These are phyloP conservation scores for Vanrija sp. DNA, from an alignment of 1,284 basidiomycete genomes.

Conservation along the genomic window DNA sequence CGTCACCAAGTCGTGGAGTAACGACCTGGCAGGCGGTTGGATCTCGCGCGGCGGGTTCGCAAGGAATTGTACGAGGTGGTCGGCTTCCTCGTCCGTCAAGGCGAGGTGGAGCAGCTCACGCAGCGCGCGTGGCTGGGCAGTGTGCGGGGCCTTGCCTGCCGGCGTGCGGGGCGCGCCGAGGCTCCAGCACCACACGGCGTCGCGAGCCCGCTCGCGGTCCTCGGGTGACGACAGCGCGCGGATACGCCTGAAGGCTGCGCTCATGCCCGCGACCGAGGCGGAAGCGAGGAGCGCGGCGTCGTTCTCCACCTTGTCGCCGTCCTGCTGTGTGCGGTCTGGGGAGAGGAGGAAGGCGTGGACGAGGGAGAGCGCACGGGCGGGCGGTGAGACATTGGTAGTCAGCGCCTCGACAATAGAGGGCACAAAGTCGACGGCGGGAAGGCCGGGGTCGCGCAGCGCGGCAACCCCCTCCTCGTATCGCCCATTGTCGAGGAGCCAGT, in stretches of 20 bases:
- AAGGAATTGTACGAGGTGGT: conserved; percentile 39
- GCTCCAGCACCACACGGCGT: conserved; percentile 37
- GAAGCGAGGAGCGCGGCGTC: conserved; percentile 25
- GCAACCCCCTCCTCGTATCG: conserved; percentile 28
- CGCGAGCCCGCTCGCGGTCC: conserved; percentile 18
- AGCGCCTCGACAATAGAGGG: conserved; percentile 32
- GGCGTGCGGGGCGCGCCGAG: conserved; percentile 30
- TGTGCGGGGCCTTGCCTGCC: conserved; percentile 23
- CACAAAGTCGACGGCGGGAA: conserved; percentile 39
- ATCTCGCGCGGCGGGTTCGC: conserved; percentile 52
- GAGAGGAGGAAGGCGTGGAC: conserved; percentile 27
- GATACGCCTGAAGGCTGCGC: conserved; percentile 28
- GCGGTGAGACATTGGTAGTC: conserved; percentile 30
- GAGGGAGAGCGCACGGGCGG: conserved; percentile 23
- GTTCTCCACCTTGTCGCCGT: conserved; percentile 10
- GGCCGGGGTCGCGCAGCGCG: conserved; percentile 32
- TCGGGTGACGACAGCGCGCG: conserved; percentile 11
- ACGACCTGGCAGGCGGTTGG: conserved; percentile 54
- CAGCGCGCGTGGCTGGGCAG: conserved; percentile 28
- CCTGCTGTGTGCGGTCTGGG: conserved; percentile 4
- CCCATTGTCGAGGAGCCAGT: conserved; percentile 41
- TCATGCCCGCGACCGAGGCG: conserved; percentile 22
- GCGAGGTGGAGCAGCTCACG: conserved; percentile 40
- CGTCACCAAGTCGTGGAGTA: conserved; percentile 74
- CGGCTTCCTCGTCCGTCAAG: conserved; percentile 35